A percentile compares a stretch with the other conserved stretches of the same genome.
Conservation (phyloP, 495 filamentous ascomycete species). For the Jackrogersella multiformis region DNA sequence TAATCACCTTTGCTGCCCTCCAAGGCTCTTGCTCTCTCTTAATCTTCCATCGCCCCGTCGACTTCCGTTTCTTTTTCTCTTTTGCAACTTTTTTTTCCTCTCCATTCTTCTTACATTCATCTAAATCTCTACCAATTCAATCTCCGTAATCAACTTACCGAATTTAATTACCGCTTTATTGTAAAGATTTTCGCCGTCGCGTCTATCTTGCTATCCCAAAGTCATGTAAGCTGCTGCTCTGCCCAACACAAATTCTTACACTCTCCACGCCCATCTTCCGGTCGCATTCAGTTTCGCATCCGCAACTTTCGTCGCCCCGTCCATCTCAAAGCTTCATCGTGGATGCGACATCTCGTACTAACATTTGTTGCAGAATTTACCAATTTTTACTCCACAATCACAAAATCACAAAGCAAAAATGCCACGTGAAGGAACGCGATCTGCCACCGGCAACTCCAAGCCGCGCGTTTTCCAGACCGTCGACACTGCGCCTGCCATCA, state of each 20-base stretch:
- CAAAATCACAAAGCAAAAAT: conserved; percentile 48
- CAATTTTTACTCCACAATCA: conserved; percentile 23
- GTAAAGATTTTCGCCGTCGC: conserved; percentile 5
- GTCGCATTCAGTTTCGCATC: conserved; percentile 44
- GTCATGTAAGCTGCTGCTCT: conserved; percentile 23
- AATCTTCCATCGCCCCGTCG: conserved; percentile 32
- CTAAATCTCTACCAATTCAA: conserved; percentile 7
- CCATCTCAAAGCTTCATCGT: conserved; percentile 1
- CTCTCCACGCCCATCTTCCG: conserved; percentile 12
- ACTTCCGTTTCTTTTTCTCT: conserved; percentile 8
- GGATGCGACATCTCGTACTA: conserved; percentile 30
- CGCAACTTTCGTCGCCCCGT: conserved; percentile 36
- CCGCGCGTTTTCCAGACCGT: conserved; percentile 62
- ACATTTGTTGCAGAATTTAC: conserved; percentile 40
- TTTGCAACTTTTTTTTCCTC: conserved; percentile 3
- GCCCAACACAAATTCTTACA: conserved; percentile 15
- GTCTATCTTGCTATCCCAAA: neutral
- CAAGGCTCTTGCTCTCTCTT: conserved; percentile 13
- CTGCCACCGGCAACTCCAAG: conserved; percentile 63
- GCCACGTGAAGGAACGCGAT: conserved; percentile 66
- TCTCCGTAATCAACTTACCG: neutral
- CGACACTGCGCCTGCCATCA: conserved; percentile 60
- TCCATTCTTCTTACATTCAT: neutral
- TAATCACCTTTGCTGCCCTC: conserved; percentile 37
- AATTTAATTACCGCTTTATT: neutral